These are phyloP conservation scores for Purpureocillium takamizusanense DNA, from an alignment of 2,329 filamentous ascomycete species.

Conservation along the genomic window DNA sequence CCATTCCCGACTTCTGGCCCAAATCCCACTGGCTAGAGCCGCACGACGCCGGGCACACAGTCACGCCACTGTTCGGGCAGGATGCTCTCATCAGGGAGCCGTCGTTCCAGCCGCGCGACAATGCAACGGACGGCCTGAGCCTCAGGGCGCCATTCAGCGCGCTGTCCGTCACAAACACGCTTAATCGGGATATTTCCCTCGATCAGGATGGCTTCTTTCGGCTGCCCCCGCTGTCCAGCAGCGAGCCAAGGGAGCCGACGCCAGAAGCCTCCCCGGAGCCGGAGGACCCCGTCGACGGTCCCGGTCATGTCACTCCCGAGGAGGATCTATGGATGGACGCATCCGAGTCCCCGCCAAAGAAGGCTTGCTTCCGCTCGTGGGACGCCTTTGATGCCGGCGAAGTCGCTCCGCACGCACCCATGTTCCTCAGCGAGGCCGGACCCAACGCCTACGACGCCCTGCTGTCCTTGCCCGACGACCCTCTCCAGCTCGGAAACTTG, in stretches of 20 bases:
- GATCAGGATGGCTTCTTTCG: conserved; percentile 23
- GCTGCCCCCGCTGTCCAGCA: conserved; percentile 3
- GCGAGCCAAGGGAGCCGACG: conserved; percentile 1
- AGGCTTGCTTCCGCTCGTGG: conserved; percentile 55
- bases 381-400: conserved; percentile 49
- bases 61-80: conserved; percentile 33
- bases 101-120: too few relatives aligned
- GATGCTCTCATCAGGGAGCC: conserved; percentile 13
- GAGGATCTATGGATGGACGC: conserved; percentile 35
- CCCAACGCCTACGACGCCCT: conserved; percentile 57
- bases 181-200: conserved; percentile 11
- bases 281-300: neutral
- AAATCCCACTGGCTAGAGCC: conserved; percentile 40
- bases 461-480: conserved; percentile 32
- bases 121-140: too few relatives aligned
- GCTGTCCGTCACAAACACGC: too few relatives aligned
- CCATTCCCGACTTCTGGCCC: conserved; percentile 52
- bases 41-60: conserved; percentile 8
- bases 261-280: neutral
- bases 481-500: conserved; percentile 25
- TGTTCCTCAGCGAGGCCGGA: conserved; percentile 62
- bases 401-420: conserved; percentile 25
- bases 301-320: conserved; percentile 2
- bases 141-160: too few relatives aligned
- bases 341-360: conserved; percentile 20